Percentiles rank a stretch among this genome's conserved stretches.
Conservation (phyloP, 768 basidiomycete species). For the Boletus edulis region DNA sequence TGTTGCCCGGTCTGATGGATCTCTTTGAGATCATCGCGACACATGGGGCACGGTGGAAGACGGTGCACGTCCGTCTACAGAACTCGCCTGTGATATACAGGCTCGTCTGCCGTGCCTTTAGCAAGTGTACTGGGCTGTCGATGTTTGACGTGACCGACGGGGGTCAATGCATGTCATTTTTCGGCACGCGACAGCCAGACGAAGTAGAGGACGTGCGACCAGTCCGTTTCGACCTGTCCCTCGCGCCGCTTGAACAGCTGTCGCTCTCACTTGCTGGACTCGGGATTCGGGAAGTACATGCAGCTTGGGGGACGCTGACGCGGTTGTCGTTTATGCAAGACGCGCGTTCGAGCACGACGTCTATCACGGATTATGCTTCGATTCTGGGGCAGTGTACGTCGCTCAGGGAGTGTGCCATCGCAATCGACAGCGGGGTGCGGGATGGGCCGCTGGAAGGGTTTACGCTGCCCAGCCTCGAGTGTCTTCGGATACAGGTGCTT, state of each 20-base stretch:
- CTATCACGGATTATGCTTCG: conserved; percentile 18
- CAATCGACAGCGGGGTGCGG: conserved; percentile 9
- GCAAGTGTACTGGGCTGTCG: conserved; percentile 14
- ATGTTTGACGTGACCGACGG: conserved; percentile 20
- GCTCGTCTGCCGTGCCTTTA: conserved; percentile 8
- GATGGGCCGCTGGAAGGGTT: conserved; percentile 11
- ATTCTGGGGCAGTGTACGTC: conserved; percentile 20
- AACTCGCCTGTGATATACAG: conserved; percentile 16
- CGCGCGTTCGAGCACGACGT: conserved; percentile 15
- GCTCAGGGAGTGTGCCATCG: conserved; percentile 21
- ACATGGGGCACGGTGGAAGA: conserved; percentile 18
- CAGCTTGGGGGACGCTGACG: conserved; percentile 19
- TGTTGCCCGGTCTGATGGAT: conserved; percentile 19
- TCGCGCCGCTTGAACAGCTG: conserved; percentile 12
- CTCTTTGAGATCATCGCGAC: conserved; percentile 18
- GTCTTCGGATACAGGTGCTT: conserved; percentile 15
- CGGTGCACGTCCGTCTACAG: conserved; percentile 18
- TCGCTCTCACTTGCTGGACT: conserved; percentile 22
- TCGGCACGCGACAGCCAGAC: neutral
- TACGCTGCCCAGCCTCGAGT: conserved; percentile 18
- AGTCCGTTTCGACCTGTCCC: conserved; percentile 12
- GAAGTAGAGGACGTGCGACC: conserved; percentile 2
- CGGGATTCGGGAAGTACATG: conserved; percentile 12
- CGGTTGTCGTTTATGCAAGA: conserved; percentile 25
- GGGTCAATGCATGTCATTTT: conserved; percentile 11